Evolutionary conservation across 305 asterid genomes (phyloP), one percentile per base, ranked within the genome.

Genomic region (Fraxinus sp.): DNA sequence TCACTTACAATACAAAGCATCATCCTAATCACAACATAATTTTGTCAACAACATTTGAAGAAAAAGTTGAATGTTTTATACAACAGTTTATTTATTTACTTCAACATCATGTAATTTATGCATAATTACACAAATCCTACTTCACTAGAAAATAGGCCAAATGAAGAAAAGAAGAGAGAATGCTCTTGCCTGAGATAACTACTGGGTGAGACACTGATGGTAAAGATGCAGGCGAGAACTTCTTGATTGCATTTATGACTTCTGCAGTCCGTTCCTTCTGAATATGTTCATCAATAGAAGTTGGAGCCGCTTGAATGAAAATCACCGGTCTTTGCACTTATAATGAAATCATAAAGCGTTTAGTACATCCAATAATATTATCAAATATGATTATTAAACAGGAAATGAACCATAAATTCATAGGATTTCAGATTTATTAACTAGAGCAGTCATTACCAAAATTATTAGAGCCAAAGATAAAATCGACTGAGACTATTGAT

Each of bases 171-270:
- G 3, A 39, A 39, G 5, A 26, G n/a, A n/a, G 35, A 77, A 85
- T 43, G 59, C 10, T 82, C 92, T 82, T 84, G 84, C 90, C 92
- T 84, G 89, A 85, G 79, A 75, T 66, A 76, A 36, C 77, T 59
- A 57, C 77, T 49, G 55, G 33, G 77, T 28, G 86, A 78, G 75
- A 71, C 75, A 46, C 62, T 49, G 71, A 43, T 41, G 41, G 26
- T 16, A 20, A 78, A 24, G 84, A 73, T 75, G 76, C 55, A 59
- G 68, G 72, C 10, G 81, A 76, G 66, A n/a, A 59, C 83, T 43
- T 81, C 78, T 78, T 84, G 79, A 55, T 66, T 78, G 43, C 39
- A 46, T 35, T 84, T 66, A 77, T 82, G 32, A 79, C 73, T 52
- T 82, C 66, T 43, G 52, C 83, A 7, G 77, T 80, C 75, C 39